Evolutionary conservation across 345 rosid genomes (phyloP), one percentile per base, ranked within the genome.

Genomic region (Eutrema japonicum): DNA sequence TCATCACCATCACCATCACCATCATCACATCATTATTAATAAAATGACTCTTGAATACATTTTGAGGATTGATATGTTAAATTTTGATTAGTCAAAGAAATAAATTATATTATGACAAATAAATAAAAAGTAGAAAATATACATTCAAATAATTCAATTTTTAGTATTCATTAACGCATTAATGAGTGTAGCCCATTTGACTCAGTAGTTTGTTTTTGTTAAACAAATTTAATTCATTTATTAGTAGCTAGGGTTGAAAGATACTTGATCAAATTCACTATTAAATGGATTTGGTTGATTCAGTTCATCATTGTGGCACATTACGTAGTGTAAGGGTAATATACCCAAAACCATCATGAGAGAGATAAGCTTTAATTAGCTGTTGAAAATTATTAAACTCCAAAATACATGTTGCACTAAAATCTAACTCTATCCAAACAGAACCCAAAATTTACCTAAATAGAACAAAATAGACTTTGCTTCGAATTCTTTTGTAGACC

Each of bases 1-100:
- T 71, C 33, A 38, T 71, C 42, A 38, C 45, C 36, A 54, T 32
- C 52, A 60, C 60, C 33, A 38, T 71, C 42, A 38, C 45, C 36
- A 54, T 32, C 52, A 27, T 46, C 51, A 36, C 37, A 32, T 69
- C 33, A 46, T 43, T 45, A n/a, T 56, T 10, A 22, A 22, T 22
- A 22, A 22, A 22, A 22, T 2, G 26, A 22, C 26, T 22, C 26
- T 22, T 22, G 26, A 22, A 22, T 22, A 22, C 26, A 22, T 22
- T 22, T 2, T 22, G 26, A 22, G 26, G 26, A 22, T 22, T 22
- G 26, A 22, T 22, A 22, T 22, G 26, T 22, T 22, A 22, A 22
- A 22, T 22, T 1, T 22, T 22, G 26, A 22, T 22, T 22, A 22
- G 26, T 22, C 26, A 22, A 22, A 22, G 26, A 22, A 22, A 22